Evolutionary conservation across 2,329 filamentous ascomycete genomes (phyloP).

Genomic region (Aspergillus sclerotialis): DNA sequence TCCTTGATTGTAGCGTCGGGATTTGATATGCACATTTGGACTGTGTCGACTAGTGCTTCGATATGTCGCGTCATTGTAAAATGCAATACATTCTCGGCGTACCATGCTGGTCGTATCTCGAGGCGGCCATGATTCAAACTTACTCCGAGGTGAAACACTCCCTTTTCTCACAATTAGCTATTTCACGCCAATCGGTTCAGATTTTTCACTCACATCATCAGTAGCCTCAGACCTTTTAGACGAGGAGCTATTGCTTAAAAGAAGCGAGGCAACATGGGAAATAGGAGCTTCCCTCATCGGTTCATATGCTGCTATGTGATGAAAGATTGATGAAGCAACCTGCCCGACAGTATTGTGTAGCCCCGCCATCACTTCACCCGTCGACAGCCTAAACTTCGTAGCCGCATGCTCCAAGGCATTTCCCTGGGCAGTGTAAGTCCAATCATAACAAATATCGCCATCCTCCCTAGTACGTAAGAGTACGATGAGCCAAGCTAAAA

Average conservation of each 20-base stretch:
- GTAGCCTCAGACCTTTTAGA: constrained; percentile 11
- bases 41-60: constrained; percentile 35
- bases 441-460: constrained; percentile 31
- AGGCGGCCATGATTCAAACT: constrained; percentile 20
- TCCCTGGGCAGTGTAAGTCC: constrained; percentile 24
- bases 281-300: too few species aligned
- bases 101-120: constrained; percentile 37
- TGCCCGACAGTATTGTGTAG: constrained; percentile 25
- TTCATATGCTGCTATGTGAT: constrained; percentile 15
- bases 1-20: constrained; percentile 23
- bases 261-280: constrained; percentile 10
- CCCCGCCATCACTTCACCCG: constrained; percentile 26
- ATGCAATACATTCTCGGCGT: constrained; percentile 32
- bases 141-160: constrained; percentile 26
- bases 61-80: constrained; percentile 40
- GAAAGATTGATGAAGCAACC: constrained; percentile 19
- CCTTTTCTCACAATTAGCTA: constrained; percentile 19
- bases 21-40: constrained; percentile 28
- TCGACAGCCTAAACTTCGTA: constrained; percentile 15
- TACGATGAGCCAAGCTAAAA: constrained; percentile 41
- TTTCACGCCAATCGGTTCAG: too few species aligned
- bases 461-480: constrained; percentile 39
- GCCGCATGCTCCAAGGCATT: constrained; percentile 9
- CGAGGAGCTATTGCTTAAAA: constrained; percentile 19
- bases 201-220: constrained; percentile 20